phyloP scores from a whole-genome alignment of 768 basidiomycete genomes.

The Lactarius hengduanensis region DNA sequence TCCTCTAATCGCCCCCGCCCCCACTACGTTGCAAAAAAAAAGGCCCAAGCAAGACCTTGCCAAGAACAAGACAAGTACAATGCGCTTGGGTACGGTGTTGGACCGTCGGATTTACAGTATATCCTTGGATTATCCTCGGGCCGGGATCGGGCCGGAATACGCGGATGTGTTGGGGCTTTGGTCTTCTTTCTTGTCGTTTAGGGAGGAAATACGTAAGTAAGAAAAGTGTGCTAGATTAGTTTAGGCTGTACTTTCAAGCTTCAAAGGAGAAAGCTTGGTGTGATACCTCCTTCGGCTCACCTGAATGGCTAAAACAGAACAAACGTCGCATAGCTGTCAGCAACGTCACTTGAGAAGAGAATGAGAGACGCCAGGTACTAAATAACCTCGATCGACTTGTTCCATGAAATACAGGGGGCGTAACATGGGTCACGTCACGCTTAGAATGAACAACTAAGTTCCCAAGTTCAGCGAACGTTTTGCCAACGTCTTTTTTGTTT shows the following conservation, averaged over 20 bases:
- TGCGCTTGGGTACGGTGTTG: too few species aligned
- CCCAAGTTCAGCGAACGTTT: conserved; percentile 31
- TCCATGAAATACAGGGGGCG: conserved; percentile 19
- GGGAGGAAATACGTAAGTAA: conserved; percentile 22
- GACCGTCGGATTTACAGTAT: too few species aligned
- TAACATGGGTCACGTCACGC: conserved; percentile 31
- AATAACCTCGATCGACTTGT: conserved; percentile 4
- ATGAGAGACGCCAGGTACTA: background rate
- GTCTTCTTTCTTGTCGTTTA: conserved; percentile 14
- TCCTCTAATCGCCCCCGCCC: too few species aligned
- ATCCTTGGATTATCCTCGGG: background rate
- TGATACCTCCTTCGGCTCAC: background rate
- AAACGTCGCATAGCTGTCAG: background rate
- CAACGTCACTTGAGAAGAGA: background rate
- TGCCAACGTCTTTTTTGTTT: conserved; percentile 24
- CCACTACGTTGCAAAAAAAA: too few species aligned
- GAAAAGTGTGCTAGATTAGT: conserved; percentile 8
- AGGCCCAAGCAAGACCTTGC: too few species aligned
- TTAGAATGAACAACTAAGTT: conserved; percentile 32
- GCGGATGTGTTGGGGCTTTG: conserved; percentile 22
- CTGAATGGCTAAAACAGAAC: background rate
- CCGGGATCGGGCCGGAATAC: conserved; percentile 16
- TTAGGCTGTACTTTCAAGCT: background rate
- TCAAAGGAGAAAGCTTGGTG: background rate
- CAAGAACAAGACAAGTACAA: too few species aligned